Evolutionary conservation across 371 early-diverging fungal genomes (phyloP).

Genomic region (Lichtheimia ramosa): DNA sequence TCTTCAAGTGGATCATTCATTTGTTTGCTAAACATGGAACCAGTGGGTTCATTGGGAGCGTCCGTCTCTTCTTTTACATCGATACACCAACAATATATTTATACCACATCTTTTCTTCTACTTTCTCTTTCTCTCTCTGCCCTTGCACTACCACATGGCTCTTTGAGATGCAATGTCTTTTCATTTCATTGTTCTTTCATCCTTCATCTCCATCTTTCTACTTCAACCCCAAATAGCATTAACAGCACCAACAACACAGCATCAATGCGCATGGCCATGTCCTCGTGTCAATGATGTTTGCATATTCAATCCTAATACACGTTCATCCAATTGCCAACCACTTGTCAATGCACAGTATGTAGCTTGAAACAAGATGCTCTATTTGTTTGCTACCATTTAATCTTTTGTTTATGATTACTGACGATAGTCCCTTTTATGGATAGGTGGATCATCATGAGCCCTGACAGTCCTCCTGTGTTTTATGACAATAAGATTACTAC

Average conservation of each 20-base stretch:
- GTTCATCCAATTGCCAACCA: no score
- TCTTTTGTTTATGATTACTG: not conserved
- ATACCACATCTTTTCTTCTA: not conserved
- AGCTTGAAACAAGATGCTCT: no score
- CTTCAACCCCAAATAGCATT: not conserved
- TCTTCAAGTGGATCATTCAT: conserved; percentile 3
- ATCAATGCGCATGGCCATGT: not conserved
- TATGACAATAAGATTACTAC: not conserved
- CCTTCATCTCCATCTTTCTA: not conserved
- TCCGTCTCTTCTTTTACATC: conserved; percentile 12
- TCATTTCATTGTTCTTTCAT: not conserved
- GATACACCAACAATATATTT: conserved; percentile 4
- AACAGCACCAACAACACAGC: no score
- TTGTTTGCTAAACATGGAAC: conserved; percentile 3
- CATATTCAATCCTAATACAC: no score
- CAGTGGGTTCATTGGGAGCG: conserved; percentile 8
- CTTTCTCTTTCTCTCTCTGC: not conserved
- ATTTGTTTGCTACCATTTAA: not conserved
- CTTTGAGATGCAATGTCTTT: conserved; percentile 3
- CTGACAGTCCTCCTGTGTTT: conserved; percentile 2
- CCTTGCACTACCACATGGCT: not conserved
- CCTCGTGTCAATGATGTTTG: not conserved
- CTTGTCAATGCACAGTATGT: no score
- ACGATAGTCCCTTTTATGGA: no score
- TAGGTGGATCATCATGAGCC: conserved; percentile 5